phyloP scores from a whole-genome alignment of 75 land plant species.

The Sequoiadendron giganteum region DNA sequence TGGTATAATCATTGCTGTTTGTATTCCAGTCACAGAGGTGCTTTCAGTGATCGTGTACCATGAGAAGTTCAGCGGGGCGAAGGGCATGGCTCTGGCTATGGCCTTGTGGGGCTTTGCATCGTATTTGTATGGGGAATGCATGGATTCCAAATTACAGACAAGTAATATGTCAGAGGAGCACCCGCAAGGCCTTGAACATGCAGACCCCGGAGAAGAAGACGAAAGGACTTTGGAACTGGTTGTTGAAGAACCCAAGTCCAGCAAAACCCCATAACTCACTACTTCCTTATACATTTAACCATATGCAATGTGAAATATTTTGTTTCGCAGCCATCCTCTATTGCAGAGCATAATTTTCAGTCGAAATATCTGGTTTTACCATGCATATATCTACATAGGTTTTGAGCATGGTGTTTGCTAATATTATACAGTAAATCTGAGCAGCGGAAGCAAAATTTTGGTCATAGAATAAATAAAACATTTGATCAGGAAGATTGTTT shows the following conservation, averaged over 20 bases:
- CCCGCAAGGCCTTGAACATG: neutral
- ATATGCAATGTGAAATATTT: too few relatives aligned
- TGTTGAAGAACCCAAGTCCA: neutral
- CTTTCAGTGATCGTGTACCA: constrained; percentile 18
- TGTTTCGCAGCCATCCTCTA: too few relatives aligned
- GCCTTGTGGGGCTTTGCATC: constrained; percentile 40
- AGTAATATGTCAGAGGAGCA: neutral
- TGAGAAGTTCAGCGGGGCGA: constrained; percentile 25
- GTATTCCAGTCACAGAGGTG: constrained; percentile 20
- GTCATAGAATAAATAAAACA: too few relatives aligned
- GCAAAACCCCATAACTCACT: neutral
- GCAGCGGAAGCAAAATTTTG: too few relatives aligned
- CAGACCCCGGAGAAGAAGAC: too few relatives aligned
- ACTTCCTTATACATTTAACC: too few relatives aligned
- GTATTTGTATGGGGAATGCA: constrained; percentile 33
- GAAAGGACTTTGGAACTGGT: neutral
- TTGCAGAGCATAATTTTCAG: too few relatives aligned
- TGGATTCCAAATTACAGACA: neutral
- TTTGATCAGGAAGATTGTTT: too few relatives aligned
- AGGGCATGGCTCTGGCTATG: constrained; percentile 27
- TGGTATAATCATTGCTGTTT: constrained; percentile 9
- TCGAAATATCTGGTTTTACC: too few relatives aligned
- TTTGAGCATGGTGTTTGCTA: too few relatives aligned
- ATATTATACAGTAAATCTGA: too few relatives aligned
- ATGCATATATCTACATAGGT: too few relatives aligned